Percentiles rank a stretch among this genome's conserved stretches.
phyloP scores from a whole-genome alignment of 768 basidiomycete species.

The Auriscalpium microsporum region DNA sequence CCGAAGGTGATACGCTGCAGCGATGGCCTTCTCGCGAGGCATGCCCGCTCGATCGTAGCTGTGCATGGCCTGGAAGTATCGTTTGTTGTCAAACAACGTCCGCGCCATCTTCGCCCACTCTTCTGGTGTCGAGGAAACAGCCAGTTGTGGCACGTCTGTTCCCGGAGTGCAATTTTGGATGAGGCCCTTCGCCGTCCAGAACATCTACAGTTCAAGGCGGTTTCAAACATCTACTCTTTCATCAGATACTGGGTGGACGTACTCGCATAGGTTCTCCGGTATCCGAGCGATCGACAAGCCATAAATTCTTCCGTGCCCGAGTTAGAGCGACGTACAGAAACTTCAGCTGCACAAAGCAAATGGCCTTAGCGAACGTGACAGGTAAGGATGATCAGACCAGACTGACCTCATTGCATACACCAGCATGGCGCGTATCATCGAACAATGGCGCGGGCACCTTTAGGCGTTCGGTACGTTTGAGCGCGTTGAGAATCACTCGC shows the following conservation, averaged over 20 bases:
- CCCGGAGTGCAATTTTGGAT: conserved; percentile 42
- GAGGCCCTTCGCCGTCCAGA: conserved; percentile 41
- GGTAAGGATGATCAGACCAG: background rate
- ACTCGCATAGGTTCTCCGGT: conserved; percentile 57
- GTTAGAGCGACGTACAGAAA: conserved; percentile 60
- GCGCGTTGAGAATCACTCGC: conserved; percentile 43
- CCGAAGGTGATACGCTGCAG: conserved; percentile 46
- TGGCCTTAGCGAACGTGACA: background rate
- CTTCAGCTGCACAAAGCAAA: conserved; percentile 36
- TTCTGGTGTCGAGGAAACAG: conserved; percentile 39
- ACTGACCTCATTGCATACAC: conserved; percentile 12
- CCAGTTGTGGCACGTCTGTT: conserved; percentile 37
- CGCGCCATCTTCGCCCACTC: conserved; percentile 39
- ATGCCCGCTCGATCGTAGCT: conserved; percentile 43
- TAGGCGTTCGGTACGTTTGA: conserved; percentile 16
- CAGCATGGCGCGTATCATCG: conserved; percentile 38
- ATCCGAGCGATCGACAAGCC: conserved; percentile 56
- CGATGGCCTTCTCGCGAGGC: conserved; percentile 34
- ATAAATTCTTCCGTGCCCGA: conserved; percentile 53
- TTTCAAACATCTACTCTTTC: background rate
- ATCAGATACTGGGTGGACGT: conserved; percentile 5
- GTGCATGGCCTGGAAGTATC: conserved; percentile 45
- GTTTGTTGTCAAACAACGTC: conserved; percentile 33
- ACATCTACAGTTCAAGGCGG: conserved; percentile 26
- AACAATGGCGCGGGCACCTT: conserved; percentile 33